Evolutionary conservation across 176 grass and related monocot genomes (phyloP), one percentile per base, ranked within the genome.

Genomic region (Poa annua): DNA sequence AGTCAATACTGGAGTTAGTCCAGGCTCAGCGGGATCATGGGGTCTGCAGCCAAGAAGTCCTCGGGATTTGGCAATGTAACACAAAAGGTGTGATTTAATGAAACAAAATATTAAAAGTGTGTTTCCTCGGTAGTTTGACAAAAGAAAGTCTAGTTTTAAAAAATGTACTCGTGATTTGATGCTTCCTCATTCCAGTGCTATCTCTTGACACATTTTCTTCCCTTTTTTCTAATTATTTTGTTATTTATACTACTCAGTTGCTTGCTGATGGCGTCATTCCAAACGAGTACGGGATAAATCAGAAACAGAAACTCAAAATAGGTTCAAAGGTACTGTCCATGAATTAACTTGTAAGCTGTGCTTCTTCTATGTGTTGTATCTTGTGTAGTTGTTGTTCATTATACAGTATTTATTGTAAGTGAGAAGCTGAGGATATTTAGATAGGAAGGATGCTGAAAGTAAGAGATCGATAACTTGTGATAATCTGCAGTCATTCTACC

Each of bases 231-330:
- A 41, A 75, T 59, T 50, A 87, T 77, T 84, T 47, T 85, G 24
- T 64, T 70, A 14, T 83, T 53, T 49, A 34, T 81, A 85, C 76
- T 67, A 81, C 89, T 85, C 87, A 94, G 95, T 89, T 89, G 71
- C 88, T 97, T 63, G 96, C 96, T 86, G 96, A 98, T 91, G 85
- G 92, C 52, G 95, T 97, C 64, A 94, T 97, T 89, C 95, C 92
- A 81, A 97, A 97, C 52, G 92, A 98, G 70, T 98, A 95, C 38
- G 96, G 96, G 29, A 95, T 91, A 88, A 98, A 95, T 88, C 87
- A 87, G 25, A 92, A 95, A 71, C 96, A 98, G 83, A 98, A 95
- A 91, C 90, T 98, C 48, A 91, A 92, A 83, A 93, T 95, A 80
- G 96, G 96, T 53, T 98, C 92, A 75, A 98, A 93, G 96, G 92